Evolutionary conservation across 371 early-diverging fungal genomes (phyloP).

Genomic region (Rhizopus stolonifer): DNA sequence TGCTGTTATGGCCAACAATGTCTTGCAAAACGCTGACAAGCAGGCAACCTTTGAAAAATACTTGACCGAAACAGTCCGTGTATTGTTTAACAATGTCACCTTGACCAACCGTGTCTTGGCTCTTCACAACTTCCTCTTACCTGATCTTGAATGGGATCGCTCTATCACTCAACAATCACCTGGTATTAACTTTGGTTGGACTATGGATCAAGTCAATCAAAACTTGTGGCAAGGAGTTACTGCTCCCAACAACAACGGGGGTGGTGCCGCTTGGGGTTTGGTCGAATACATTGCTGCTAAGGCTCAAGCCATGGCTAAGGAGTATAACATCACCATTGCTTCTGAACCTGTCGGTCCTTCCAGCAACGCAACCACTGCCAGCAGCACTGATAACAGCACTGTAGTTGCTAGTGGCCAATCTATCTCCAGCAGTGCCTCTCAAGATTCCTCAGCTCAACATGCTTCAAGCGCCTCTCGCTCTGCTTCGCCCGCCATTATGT

Average conservation of each 20-base stretch:
- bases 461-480: conserved; percentile 9
- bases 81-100: conserved; percentile 54
- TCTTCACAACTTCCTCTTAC: conserved; percentile 50
- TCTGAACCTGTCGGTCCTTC: conserved; percentile 45
- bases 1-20: conserved; percentile 52
- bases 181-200: conserved; percentile 58
- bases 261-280: conserved; percentile 51
- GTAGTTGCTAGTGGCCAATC: conserved; percentile 22
- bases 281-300: conserved; percentile 36
- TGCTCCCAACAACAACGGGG: conserved; percentile 39
- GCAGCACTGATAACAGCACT: conserved; percentile 1
- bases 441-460: conserved; percentile 15
- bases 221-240: conserved; percentile 42
- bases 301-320: conserved; percentile 29
- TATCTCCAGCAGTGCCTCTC: conserved; percentile 1
- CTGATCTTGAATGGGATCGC: conserved; percentile 57
- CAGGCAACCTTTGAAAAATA: conserved; percentile 47
- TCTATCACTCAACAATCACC: conserved; percentile 50
- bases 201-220: conserved; percentile 35
- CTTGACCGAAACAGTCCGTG: conserved; percentile 48
- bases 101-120: conserved; percentile 50
- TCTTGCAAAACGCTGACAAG: conserved; percentile 45
- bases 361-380: conserved; percentile 5
- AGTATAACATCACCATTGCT: conserved; percentile 44
- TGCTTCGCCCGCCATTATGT: conserved; percentile 9